Conservation (phyloP, 2,329 filamentous ascomycete genomes). For the Dothiorella sarmentorum region DNA sequence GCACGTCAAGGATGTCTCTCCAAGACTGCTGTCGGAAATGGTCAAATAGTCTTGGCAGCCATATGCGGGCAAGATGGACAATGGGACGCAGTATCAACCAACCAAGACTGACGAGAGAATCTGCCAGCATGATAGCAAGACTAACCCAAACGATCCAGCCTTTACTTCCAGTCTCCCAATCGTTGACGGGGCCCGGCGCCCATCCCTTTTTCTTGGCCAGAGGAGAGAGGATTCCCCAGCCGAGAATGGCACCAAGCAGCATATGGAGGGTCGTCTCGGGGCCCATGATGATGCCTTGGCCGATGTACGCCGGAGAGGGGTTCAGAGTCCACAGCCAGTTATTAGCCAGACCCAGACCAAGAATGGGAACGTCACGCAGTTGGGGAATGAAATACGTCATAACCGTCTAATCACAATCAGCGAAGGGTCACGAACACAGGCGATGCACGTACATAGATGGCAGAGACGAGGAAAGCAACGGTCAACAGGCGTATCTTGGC, state of each 20-base stretch:
- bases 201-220: slow-evolving; percentile 81
- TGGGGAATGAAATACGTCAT: slow-evolving; percentile 86
- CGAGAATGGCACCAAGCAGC: slow-evolving; percentile 82
- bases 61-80: slow-evolving; percentile 45
- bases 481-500: slow-evolving; percentile 59
- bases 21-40: slow-evolving; percentile 33
- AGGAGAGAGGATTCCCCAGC: slow-evolving; percentile 88
- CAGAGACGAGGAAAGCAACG: slow-evolving; percentile 59
- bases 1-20: slow-evolving; percentile 31
- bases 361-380: slow-evolving; percentile 80
- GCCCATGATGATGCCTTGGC: slow-evolving; percentile 98
- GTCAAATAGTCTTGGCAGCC: slow-evolving; percentile 32
- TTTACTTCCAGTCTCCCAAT: slow-evolving; percentile 92
- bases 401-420: slow-evolving; percentile 59
- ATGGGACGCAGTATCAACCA: slow-evolving; percentile 69
- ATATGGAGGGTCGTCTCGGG: slow-evolving; percentile 93
- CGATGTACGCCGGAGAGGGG: slow-evolving; percentile 93
- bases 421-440: neutral
- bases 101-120: slow-evolving; percentile 82
- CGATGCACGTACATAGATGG: slow-evolving; percentile 42
- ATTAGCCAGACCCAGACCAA: slow-evolving; percentile 69
- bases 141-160: slow-evolving; percentile 99
- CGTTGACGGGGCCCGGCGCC: slow-evolving; percentile 80
- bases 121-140: slow-evolving; percentile 92
- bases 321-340: slow-evolving; percentile 96